Evolutionary conservation across 2,329 filamentous ascomycete species (phyloP).

Genomic region (Xylariales sp.): DNA sequence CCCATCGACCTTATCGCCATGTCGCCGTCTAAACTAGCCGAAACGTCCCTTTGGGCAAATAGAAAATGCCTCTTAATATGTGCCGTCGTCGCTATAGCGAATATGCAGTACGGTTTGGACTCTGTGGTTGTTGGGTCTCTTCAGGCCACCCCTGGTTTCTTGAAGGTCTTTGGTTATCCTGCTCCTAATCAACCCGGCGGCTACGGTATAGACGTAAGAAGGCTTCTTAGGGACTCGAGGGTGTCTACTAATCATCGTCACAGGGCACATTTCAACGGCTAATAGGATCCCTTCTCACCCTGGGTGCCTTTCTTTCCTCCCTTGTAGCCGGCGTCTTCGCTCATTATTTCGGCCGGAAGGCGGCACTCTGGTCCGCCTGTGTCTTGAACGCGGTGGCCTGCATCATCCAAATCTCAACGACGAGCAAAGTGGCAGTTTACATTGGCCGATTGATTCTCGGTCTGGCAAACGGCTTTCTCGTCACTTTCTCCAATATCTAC

Average conservation of each 20-base stretch:
- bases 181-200: conserved; percentile 52
- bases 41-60: conserved; percentile 54
- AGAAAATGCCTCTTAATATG: conserved; percentile 60
- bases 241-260: conserved; percentile 41
- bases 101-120: conserved; percentile 65
- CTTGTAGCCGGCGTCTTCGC: conserved; percentile 60
- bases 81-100: conserved; percentile 59
- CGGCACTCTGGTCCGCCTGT: conserved; percentile 61
- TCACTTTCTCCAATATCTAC: conserved; percentile 61
- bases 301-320: conserved; percentile 63
- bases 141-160: conserved; percentile 63
- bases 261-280: conserved; percentile 63
- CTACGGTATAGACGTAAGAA: conserved; percentile 56
- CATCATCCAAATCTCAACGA: conserved; percentile 58
- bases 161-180: conserved; percentile 62
- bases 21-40: conserved; percentile 43
- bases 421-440: conserved; percentile 56
- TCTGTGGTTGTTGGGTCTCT: conserved; percentile 58
- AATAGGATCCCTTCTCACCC: conserved; percentile 63
- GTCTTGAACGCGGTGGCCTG: conserved; percentile 57
- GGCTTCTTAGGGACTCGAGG: not conserved
- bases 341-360: conserved; percentile 58
- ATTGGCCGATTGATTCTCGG: conserved; percentile 59
- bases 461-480: conserved; percentile 57
- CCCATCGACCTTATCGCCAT: conserved; percentile 31